phyloP scores from a whole-genome alignment of 768 basidiomycete species.

The Lactarius hatsudake region DNA sequence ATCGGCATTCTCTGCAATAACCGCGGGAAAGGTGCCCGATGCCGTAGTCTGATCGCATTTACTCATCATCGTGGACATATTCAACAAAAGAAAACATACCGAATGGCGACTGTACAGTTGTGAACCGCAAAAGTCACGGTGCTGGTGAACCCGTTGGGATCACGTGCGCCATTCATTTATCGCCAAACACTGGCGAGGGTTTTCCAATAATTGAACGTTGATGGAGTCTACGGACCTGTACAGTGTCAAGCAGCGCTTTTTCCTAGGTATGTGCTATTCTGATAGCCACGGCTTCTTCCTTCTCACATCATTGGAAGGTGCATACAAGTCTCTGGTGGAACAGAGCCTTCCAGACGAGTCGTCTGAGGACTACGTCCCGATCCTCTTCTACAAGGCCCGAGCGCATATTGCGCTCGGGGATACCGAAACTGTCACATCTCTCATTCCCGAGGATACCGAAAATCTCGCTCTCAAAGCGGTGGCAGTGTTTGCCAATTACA shows the following conservation, averaged over 20 bases:
- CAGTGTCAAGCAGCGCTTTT: constrained; percentile 72
- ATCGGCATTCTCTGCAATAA: constrained; percentile 36
- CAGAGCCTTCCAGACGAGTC: constrained; percentile 55
- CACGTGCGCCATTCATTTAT: not conserved
- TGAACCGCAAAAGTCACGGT: not conserved
- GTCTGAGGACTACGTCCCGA: constrained; percentile 61
- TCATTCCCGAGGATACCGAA: constrained; percentile 57
- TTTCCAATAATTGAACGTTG: not conserved
- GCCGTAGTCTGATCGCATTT: not conserved
- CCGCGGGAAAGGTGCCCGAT: not conserved
- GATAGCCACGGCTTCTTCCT: not conserved
- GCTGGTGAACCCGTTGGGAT: not conserved
- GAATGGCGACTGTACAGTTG: not conserved
- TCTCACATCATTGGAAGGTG: constrained; percentile 41
- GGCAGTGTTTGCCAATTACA: constrained; percentile 68
- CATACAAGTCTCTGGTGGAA: constrained; percentile 61
- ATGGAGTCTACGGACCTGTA: constrained; percentile 66
- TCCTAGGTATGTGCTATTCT: constrained; percentile 52
- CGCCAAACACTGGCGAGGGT: not conserved
- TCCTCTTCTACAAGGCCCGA: constrained; percentile 75
- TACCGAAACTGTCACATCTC: constrained; percentile 50
- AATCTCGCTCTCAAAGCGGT: constrained; percentile 70
- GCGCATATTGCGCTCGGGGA: constrained; percentile 70
- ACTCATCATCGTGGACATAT: not conserved
- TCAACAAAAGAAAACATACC: not conserved